phyloP scores from a whole-genome alignment of 495 filamentous ascomycete genomes.

The Trichoderma orchidacearum region DNA sequence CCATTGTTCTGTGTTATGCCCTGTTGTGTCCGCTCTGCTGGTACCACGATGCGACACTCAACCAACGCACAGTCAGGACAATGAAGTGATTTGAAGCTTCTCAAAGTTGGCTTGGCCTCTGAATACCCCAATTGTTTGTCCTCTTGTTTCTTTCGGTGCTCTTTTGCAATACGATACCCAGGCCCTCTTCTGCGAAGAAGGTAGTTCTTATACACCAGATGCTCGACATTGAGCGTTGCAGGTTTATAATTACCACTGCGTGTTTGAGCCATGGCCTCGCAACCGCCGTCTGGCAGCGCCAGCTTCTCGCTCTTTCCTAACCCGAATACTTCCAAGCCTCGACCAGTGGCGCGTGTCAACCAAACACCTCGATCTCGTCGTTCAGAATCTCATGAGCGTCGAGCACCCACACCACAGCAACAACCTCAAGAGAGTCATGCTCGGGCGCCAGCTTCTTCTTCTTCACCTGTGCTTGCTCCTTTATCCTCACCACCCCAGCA shows the following conservation, averaged over 20 bases:
- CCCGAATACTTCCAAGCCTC: conserved; percentile 17
- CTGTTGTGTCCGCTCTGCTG: not conserved
- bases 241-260: not conserved
- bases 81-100: not conserved
- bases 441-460: not conserved
- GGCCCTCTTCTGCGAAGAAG: not conserved
- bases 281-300: conserved; percentile 16
- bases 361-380: conserved; percentile 13
- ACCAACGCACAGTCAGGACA: not conserved
- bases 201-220: no score
- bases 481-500: conserved; percentile 14
- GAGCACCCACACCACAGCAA: conserved; percentile 22
- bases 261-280: conserved; percentile 14
- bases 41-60: not conserved
- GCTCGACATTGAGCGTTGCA: not conserved
- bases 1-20: not conserved
- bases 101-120: not conserved
- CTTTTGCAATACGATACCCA: not conserved
- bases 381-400: conserved; percentile 2
- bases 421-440: conserved; percentile 16
- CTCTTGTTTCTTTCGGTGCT: not conserved
- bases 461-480: not conserved
- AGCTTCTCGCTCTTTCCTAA: conserved; percentile 39
- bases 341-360: conserved; percentile 17
- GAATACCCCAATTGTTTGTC: not conserved